phyloP scores from a whole-genome alignment of 192 early-diverging fungal genomes.

The Coemansia sp. region DNA sequence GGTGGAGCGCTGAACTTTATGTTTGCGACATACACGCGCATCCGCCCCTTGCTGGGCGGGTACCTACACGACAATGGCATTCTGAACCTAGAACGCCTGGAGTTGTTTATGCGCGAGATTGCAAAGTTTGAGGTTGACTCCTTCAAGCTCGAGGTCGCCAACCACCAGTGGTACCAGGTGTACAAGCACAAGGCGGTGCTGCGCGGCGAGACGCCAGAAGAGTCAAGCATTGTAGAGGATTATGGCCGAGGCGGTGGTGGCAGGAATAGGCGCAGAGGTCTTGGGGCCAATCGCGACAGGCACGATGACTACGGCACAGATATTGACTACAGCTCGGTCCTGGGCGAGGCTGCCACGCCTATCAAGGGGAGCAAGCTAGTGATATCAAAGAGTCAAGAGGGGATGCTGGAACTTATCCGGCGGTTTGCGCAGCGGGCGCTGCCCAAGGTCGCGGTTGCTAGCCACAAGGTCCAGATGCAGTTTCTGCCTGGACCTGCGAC shows the following conservation, averaged over 20 bases:
- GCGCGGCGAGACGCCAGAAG: constrained; percentile 33
- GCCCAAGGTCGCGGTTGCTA: constrained; percentile 27
- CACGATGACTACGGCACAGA: constrained; percentile 1
- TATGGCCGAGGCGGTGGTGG: not conserved
- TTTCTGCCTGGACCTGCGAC: constrained; percentile 36
- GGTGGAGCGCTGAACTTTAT: constrained; percentile 78
- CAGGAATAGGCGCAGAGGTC: not conserved
- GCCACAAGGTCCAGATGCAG: constrained; percentile 46
- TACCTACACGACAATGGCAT: constrained; percentile 87
- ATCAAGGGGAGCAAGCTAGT: constrained; percentile 34
- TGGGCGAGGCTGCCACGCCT: constrained; percentile 38
- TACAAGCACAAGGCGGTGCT: constrained; percentile 46
- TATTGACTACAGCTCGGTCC: constrained; percentile 18
- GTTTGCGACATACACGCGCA: constrained; percentile 65
- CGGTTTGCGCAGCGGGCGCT: constrained; percentile 40
- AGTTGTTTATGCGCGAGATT: constrained; percentile 62
- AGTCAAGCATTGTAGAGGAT: constrained; percentile 18
- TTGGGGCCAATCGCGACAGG: not conserved
- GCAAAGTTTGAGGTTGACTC: constrained; percentile 43
- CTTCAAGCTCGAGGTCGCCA: constrained; percentile 46
- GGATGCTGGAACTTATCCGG: constrained; percentile 38
- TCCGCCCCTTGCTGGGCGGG: constrained; percentile 67
- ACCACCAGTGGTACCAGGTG: constrained; percentile 53
- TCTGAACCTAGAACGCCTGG: constrained; percentile 58
- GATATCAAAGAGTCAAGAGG: constrained; percentile 41